Conservation (phyloP, 441 rosid genomes). For the Erysimum cheiri region DNA sequence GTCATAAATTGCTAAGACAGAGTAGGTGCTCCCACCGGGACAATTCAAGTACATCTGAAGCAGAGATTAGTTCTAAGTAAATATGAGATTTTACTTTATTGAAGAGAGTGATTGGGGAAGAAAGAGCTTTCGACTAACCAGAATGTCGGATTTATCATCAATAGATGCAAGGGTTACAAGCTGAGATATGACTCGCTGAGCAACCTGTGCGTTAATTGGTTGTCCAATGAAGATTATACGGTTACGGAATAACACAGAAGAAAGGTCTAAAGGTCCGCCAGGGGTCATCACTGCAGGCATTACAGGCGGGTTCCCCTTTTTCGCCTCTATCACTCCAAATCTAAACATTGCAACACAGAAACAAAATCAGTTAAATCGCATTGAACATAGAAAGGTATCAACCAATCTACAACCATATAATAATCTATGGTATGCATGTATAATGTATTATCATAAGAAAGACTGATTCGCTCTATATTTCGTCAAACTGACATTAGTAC, state of each 20-base stretch:
- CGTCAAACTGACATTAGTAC: neutral
- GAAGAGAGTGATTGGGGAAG: neutral
- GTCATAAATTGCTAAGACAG: constrained; percentile 86
- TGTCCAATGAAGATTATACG: constrained; percentile 90
- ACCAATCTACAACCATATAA: constrained; percentile 19
- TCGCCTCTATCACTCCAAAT: constrained; percentile 55
- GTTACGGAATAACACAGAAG: constrained; percentile 77
- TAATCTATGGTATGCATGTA: neutral
- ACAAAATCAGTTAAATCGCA: neutral
- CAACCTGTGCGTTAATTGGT: constrained; percentile 80
- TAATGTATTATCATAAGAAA: neutral
- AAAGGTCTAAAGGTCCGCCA: constrained; percentile 85
- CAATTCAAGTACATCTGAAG: constrained; percentile 84
- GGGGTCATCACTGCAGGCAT: constrained; percentile 93
- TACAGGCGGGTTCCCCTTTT: constrained; percentile 76
- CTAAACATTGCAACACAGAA: constrained; percentile 42
- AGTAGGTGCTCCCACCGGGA: constrained; percentile 93
- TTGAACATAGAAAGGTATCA: neutral
- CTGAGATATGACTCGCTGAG: constrained; percentile 91
- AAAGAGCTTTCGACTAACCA: constrained; percentile 52
- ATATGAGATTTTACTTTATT: constrained; percentile 15
- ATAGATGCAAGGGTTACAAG: constrained; percentile 84
- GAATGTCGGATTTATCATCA: constrained; percentile 83
- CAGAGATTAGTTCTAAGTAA: constrained; percentile 20
- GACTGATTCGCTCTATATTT: neutral